Percentiles rank a stretch among this genome's conserved stretches.
phyloP scores from a whole-genome alignment of 805 yeast species.

The Soucietia sequanensis region DNA sequence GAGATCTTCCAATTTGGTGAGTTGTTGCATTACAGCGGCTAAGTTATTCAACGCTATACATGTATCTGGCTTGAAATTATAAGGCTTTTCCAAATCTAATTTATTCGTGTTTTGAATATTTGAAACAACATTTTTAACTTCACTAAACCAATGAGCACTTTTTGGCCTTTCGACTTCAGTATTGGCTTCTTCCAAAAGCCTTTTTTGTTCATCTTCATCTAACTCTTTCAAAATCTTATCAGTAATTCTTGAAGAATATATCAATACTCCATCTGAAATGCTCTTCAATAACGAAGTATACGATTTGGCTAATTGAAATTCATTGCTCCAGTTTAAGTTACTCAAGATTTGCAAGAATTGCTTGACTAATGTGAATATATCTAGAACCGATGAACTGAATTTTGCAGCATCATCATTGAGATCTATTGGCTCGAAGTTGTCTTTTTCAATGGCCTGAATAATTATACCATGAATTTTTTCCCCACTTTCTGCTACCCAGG shows the following conservation, averaged over 20 bases:
- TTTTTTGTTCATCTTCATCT: conserved; percentile 27
- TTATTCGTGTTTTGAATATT: conserved; percentile 35
- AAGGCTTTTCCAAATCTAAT: conserved; percentile 44
- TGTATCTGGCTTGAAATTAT: conserved; percentile 55
- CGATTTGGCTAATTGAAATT: conserved; percentile 58
- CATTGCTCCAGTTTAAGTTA: conserved; percentile 64
- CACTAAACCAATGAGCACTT: conserved; percentile 47
- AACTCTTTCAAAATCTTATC: conserved; percentile 44
- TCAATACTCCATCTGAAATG: conserved; percentile 58
- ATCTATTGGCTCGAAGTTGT: conserved; percentile 54
- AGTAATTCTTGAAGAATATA: conserved; percentile 43
- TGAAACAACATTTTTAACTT: conserved; percentile 50
- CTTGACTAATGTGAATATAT: conserved; percentile 62
- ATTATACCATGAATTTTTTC: conserved; percentile 48
- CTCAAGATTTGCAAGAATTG: conserved; percentile 57
- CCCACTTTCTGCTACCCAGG: conserved; percentile 46
- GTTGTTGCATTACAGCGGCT: conserved; percentile 46
- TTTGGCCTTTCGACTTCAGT: conserved; percentile 17
- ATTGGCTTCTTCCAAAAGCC: conserved; percentile 12
- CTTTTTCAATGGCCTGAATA: conserved; percentile 55
- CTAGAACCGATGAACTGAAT: conserved; percentile 63
- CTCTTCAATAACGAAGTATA: conserved; percentile 60
- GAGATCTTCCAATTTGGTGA: conserved; percentile 52
- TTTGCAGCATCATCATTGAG: conserved; percentile 36
- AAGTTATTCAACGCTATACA: conserved; percentile 79